Conservation (phyloP, 768 basidiomycete genomes). For the Boletus subcaerulescens region DNA sequence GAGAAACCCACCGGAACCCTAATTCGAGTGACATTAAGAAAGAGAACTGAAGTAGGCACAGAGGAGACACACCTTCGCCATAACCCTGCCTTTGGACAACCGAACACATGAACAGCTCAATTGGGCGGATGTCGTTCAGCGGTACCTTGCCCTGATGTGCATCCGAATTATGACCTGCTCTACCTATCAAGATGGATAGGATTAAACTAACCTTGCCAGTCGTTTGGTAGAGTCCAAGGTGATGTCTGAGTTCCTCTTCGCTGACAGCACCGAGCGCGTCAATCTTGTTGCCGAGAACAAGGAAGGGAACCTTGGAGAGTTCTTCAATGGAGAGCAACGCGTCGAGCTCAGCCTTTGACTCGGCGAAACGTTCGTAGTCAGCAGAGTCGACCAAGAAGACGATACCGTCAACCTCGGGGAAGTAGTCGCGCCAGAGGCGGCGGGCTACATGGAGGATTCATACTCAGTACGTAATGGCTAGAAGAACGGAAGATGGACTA, state of each 20-base stretch:
- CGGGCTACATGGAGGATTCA: constrained; percentile 54
- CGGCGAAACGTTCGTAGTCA: constrained; percentile 93
- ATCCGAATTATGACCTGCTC: constrained; percentile 4
- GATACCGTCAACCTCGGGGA: constrained; percentile 99
- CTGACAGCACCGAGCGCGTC: constrained; percentile 97
- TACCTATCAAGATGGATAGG: background rate
- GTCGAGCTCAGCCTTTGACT: constrained; percentile 97
- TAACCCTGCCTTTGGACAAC: constrained; percentile 99
- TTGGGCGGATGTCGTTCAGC: constrained; percentile 93
- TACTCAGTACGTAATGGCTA: background rate
- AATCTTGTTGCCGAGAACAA: constrained; percentile 99
- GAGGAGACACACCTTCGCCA: constrained; percentile 70
- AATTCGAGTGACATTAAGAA: constrained; percentile 3
- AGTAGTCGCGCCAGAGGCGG: constrained; percentile 99
- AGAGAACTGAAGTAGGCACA: background rate
- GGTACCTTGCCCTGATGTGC: constrained; percentile 86
- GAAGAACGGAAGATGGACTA: background rate
- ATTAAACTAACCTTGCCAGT: constrained; percentile 82
- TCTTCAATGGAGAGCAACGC: constrained; percentile 94
- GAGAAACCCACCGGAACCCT: constrained; percentile 95
- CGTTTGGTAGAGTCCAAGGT: constrained; percentile 96
- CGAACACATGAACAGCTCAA: constrained; percentile 99
- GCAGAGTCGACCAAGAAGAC: constrained; percentile 98
- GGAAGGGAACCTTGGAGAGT: constrained; percentile 94
- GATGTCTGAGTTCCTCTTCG: constrained; percentile 95